Evolutionary conservation across 768 basidiomycete species (phyloP).

Genomic region (Tulasnella sp.): DNA sequence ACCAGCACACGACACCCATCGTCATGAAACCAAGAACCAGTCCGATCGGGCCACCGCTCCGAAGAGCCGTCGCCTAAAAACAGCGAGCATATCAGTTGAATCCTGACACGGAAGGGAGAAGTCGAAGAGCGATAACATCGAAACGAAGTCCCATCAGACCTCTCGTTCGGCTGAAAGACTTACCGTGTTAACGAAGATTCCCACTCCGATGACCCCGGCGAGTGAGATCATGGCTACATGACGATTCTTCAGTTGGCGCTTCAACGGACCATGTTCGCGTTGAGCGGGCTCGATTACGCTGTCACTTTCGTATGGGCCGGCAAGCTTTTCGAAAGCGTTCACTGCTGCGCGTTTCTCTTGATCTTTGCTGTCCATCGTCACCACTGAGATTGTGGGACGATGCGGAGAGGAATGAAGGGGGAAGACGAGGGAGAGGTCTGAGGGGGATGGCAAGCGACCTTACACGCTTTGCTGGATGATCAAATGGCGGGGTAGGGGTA

Average conservation of each 20-base stretch:
- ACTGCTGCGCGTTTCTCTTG: background rate
- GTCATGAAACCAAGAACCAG: constrained; percentile 12
- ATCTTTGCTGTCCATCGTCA: background rate
- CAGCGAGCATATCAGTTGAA: background rate
- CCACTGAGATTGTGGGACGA: background rate
- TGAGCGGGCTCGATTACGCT: background rate
- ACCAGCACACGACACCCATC: constrained; percentile 33
- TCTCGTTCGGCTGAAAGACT: constrained; percentile 12
- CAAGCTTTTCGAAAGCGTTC: background rate
- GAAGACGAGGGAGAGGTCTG: background rate
- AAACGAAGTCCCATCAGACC: background rate
- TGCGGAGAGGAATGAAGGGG: background rate
- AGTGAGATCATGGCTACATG: constrained; percentile 34
- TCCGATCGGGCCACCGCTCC: constrained; percentile 58
- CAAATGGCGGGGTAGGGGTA: background rate
- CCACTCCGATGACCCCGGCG: constrained; percentile 38
- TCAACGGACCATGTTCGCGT: constrained; percentile 24
- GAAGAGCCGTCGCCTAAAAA: constrained; percentile 37
- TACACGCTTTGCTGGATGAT: background rate
- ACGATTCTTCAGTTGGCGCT: constrained; percentile 59
- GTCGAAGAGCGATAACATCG: constrained; percentile 18
- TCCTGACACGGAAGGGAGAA: background rate
- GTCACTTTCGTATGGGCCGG: background rate
- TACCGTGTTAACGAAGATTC: constrained; percentile 47
- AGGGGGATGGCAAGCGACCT: too few species aligned